Evolutionary conservation across 2,329 filamentous ascomycete species (phyloP).

Genomic region (Neopestalotiopsis rosae): DNA sequence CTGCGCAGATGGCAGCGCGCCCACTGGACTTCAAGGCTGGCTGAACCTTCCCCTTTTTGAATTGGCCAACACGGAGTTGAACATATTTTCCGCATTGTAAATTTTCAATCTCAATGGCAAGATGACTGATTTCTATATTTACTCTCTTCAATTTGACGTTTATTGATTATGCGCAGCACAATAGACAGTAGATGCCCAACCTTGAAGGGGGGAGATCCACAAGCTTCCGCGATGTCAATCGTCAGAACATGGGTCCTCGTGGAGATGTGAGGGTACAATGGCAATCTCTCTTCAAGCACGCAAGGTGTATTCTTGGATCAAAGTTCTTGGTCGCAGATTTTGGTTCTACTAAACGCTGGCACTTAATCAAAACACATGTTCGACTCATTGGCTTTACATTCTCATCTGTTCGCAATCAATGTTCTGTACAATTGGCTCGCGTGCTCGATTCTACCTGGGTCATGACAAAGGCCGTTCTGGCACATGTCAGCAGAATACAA

Average conservation of each 20-base stretch:
- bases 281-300: not conserved
- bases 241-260: not conserved
- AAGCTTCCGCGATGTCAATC: not conserved
- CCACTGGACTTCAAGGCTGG: not conserved
- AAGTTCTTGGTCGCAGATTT: not conserved
- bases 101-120: not conserved
- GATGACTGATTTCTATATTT: not conserved
- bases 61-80: not conserved
- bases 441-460: not conserved
- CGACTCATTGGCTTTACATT: not conserved
- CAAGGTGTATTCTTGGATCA: not conserved
- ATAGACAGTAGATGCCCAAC: not conserved
- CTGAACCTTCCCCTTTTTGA: not conserved
- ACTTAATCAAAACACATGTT: not conserved
- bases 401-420: not conserved
- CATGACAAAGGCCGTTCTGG: not conserved
- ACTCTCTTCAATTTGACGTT: not conserved
- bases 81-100: not conserved
- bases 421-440: too few relatives aligned
- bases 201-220: not conserved
- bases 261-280: not conserved
- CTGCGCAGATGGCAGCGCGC: too few relatives aligned
- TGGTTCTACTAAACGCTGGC: not conserved
- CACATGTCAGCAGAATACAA: not conserved
- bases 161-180: not conserved